These are phyloP conservation scores for Pythium plurisporium DNA, from an alignment of 352 stramenopile species.

Conservation along the genomic window DNA sequence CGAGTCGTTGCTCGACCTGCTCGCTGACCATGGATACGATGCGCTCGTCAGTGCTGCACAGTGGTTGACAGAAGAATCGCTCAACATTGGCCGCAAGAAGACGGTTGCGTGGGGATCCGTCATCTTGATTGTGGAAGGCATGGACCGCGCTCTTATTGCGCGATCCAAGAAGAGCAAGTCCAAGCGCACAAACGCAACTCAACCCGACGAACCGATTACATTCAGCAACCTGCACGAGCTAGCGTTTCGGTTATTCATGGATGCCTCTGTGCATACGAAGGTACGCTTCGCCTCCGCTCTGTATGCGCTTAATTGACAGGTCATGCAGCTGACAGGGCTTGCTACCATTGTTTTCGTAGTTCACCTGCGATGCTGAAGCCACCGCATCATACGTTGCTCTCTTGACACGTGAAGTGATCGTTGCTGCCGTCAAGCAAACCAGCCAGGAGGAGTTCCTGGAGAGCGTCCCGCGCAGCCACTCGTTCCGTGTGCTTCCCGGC, in stretches of 20 bases:
- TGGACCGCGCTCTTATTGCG: constrained; percentile 47
- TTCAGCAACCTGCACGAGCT: constrained; percentile 62
- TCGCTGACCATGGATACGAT: constrained; percentile 34
- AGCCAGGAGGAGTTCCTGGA: constrained; percentile 54
- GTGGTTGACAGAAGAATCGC: constrained; percentile 24
- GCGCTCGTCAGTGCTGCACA: constrained; percentile 29
- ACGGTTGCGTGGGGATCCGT: constrained; percentile 16
- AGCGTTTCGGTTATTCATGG: constrained; percentile 65
- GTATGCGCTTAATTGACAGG: not conserved
- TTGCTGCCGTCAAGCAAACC: constrained; percentile 35
- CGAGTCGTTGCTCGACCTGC: constrained; percentile 31
- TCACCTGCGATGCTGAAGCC: constrained; percentile 49
- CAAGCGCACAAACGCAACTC: not conserved
- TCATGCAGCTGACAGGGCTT: not conserved
- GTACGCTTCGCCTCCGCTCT: not conserved
- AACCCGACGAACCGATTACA: constrained; percentile 9
- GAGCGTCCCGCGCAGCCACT: constrained; percentile 46
- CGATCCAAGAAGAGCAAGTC: constrained; percentile 36
- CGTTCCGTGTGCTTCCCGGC: constrained; percentile 43
- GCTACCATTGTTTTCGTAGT: constrained; percentile 16
- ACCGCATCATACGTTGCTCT: constrained; percentile 52
- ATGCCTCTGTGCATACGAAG: constrained; percentile 49
- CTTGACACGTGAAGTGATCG: constrained; percentile 49
- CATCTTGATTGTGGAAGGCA: constrained; percentile 56
- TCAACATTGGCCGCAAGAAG: constrained; percentile 9